phyloP scores from a whole-genome alignment of 768 basidiomycete species.

The Piloderma croceum region DNA sequence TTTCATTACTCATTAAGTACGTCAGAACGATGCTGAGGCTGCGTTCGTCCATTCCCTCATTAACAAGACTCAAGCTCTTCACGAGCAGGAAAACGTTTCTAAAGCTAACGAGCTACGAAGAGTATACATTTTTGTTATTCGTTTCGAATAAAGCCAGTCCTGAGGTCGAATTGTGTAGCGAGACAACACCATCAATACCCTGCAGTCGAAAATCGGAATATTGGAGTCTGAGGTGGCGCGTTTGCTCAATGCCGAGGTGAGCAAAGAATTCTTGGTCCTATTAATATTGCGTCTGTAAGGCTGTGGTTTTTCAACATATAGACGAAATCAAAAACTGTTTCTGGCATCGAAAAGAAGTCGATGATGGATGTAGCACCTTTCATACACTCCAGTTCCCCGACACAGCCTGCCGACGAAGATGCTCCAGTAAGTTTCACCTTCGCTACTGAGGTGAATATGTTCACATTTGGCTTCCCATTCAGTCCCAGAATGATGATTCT shows the following conservation, averaged over 20 bases:
- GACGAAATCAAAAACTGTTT: background rate
- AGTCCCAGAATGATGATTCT: background rate
- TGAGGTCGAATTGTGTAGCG: no score
- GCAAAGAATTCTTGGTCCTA: background rate
- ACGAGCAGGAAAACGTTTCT: constrained; percentile 48
- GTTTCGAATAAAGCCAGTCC: no score
- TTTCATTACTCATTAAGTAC: background rate
- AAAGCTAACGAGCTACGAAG: constrained; percentile 54
- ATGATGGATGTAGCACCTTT: background rate
- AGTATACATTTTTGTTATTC: constrained; percentile 26
- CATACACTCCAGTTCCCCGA: background rate
- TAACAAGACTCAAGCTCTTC: constrained; percentile 37
- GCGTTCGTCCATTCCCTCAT: constrained; percentile 42
- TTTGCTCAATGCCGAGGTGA: constrained; percentile 19
- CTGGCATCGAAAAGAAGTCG: background rate
- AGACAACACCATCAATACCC: constrained; percentile 39
- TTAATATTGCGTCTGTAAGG: background rate
- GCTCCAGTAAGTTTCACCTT: background rate
- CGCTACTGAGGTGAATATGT: no score
- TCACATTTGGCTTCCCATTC: background rate
- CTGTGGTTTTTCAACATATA: background rate
- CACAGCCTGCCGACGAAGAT: background rate
- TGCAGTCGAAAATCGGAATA: constrained; percentile 39
- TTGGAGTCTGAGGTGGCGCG: constrained; percentile 45
- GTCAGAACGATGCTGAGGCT: constrained; percentile 46